These are phyloP conservation scores for Starmerella vaccinii DNA, from an alignment of 805 yeast species.

Conservation along the genomic window DNA sequence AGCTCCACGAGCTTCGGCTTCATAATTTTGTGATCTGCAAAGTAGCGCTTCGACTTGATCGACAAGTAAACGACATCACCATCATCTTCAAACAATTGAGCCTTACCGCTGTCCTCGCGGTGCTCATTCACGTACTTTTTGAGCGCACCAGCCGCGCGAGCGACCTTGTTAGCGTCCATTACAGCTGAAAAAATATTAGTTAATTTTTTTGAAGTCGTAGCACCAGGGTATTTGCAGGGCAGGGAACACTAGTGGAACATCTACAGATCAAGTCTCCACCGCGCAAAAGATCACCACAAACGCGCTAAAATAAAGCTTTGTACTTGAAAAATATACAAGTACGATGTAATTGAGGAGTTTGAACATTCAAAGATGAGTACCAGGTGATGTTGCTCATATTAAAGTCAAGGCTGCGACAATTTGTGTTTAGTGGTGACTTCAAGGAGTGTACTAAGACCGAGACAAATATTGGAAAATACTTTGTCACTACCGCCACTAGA, in stretches of 20 bases:
- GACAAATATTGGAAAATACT: too few species aligned
- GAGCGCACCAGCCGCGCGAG: conserved; percentile 44
- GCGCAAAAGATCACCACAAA: too few species aligned
- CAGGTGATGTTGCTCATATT: too few species aligned
- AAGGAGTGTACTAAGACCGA: too few species aligned
- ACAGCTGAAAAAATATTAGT: conserved; percentile 7
- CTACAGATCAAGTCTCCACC: too few species aligned
- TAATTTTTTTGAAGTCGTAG: background rate
- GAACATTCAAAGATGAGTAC: too few species aligned
- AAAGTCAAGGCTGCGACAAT: too few species aligned
- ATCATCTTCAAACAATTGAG: conserved; percentile 48
- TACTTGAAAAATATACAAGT: too few species aligned
- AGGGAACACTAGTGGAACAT: background rate
- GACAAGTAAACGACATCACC: conserved; percentile 45
- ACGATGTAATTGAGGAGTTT: too few species aligned
- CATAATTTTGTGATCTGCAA: conserved; percentile 44
- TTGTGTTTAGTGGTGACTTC: too few species aligned
- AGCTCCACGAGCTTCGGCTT: conserved; percentile 35
- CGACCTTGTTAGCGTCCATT: conserved; percentile 26
- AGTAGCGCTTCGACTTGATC: conserved; percentile 54
- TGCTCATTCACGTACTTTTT: conserved; percentile 42
- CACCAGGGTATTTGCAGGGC: background rate
- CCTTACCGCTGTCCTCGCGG: conserved; percentile 30
- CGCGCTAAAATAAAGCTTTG: too few species aligned
- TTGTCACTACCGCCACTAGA: too few species aligned